phyloP scores from a whole-genome alignment of 2,329 filamentous ascomycete species.

The Aspergillus awamori region DNA sequence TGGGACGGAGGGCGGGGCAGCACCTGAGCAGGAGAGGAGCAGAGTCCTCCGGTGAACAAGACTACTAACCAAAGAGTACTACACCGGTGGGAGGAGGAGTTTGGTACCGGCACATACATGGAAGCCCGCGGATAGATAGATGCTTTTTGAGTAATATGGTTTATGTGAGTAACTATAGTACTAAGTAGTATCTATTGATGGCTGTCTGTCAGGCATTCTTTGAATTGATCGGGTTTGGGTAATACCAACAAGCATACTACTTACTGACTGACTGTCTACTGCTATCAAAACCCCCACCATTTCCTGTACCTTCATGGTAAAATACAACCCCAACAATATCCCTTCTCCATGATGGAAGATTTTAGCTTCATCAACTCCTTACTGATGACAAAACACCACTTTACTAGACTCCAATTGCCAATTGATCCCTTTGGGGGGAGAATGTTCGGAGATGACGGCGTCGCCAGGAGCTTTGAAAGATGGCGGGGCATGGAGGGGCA shows the following conservation, averaged over 20 bases:
- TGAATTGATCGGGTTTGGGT: neutral
- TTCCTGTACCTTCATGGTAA: too few relatives aligned
- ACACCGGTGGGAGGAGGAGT: slow-evolving; percentile 10
- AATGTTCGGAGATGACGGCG: slow-evolving; percentile 1
- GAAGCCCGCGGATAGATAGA: neutral
- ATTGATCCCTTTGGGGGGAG: neutral
- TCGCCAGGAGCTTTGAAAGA: neutral
- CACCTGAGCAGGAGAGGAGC: slow-evolving; percentile 25
- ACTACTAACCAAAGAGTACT: too few relatives aligned
- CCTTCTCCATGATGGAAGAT: too few relatives aligned
- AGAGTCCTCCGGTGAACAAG: slow-evolving; percentile 38
- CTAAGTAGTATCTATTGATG: too few relatives aligned
- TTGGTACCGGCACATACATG: neutral
- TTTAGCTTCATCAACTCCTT: neutral
- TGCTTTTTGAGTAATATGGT: too few relatives aligned
- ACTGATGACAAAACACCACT: too few relatives aligned
- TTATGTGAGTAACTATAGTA: neutral
- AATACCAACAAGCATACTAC: too few relatives aligned
- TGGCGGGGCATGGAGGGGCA: slow-evolving; percentile 13
- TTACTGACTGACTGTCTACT: too few relatives aligned
- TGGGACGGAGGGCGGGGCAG: slow-evolving; percentile 32
- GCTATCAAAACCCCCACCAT: too few relatives aligned
- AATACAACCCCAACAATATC: too few relatives aligned
- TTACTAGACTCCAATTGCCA: neutral
- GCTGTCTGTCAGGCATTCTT: neutral